Percentiles rank a stretch among this genome's conserved stretches.
Conservation (phyloP, 2,329 filamentous ascomycete species). For the Botrytis deweyae region DNA sequence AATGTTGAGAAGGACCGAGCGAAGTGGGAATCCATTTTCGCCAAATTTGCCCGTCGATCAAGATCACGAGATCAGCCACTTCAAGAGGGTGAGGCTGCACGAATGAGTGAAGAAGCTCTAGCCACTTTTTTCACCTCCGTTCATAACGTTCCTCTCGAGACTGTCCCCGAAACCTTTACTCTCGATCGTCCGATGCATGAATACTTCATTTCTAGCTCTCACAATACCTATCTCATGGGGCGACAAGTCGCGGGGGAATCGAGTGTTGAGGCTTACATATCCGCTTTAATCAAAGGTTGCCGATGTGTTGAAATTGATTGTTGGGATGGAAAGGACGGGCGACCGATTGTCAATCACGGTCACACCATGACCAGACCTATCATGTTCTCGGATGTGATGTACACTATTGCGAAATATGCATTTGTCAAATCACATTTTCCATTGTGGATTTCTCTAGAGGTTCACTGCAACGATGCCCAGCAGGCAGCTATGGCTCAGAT, state of each 20-base stretch:
- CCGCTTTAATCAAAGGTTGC: constrained; percentile 81
- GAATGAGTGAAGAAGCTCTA: constrained; percentile 78
- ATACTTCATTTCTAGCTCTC: constrained; percentile 97
- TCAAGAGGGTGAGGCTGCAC: constrained; percentile 47
- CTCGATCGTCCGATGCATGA: constrained; percentile 88
- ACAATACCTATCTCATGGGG: constrained; percentile 95
- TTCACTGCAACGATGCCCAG: constrained; percentile 83
- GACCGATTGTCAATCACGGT: constrained; percentile 85
- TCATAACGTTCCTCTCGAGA: constrained; percentile 66
- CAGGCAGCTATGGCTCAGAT: constrained; percentile 86
- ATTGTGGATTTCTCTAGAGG: constrained; percentile 91
- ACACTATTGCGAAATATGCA: constrained; percentile 90
- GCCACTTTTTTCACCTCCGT: constrained; percentile 74
- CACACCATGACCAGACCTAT: constrained; percentile 86
- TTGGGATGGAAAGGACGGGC: constrained; percentile 87
- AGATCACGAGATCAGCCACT: constrained; percentile 47
- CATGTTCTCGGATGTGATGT: constrained; percentile 87
- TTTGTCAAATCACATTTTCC: constrained; percentile 86
- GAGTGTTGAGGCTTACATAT: constrained; percentile 93
- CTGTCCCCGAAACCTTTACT: constrained; percentile 57
- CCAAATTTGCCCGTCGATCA: constrained; percentile 63
- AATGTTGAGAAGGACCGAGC: constrained; percentile 65
- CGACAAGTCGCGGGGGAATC: constrained; percentile 87
- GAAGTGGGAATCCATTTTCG: constrained; percentile 72
- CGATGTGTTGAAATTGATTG: constrained; percentile 97